Evolutionary conservation across 768 basidiomycete species (phyloP).

Genomic region (Tephrocybe sp.): DNA sequence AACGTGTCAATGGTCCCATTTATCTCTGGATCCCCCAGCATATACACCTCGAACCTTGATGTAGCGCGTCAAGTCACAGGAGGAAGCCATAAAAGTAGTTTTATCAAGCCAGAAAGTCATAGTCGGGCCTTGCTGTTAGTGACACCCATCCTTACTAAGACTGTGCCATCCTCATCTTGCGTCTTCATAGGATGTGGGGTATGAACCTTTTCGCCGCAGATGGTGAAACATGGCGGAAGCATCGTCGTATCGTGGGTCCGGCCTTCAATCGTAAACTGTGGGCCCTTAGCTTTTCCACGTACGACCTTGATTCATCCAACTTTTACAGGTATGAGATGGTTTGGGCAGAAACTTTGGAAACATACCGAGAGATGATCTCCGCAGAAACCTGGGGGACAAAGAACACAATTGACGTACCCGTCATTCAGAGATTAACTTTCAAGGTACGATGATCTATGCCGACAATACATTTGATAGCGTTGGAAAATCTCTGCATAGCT

Average conservation of each 20-base stretch:
- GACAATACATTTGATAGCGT: too few species aligned
- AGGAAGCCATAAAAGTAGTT: slow-evolving; percentile 34
- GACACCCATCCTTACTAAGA: neutral
- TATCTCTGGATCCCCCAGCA: slow-evolving; percentile 30
- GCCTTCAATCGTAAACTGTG: neutral
- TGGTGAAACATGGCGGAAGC: neutral
- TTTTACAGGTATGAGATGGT: slow-evolving; percentile 27
- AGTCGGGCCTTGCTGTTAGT: neutral
- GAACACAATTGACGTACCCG: slow-evolving; percentile 15
- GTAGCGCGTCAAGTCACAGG: slow-evolving; percentile 43
- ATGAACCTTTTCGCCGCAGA: slow-evolving; percentile 38
- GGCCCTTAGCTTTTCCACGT: neutral
- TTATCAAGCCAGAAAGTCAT: slow-evolving; percentile 31
- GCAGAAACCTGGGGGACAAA: slow-evolving; percentile 23
- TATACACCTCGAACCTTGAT: slow-evolving; percentile 46
- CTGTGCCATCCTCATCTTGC: neutral
- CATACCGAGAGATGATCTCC: slow-evolving; percentile 28
- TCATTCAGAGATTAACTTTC: neutral
- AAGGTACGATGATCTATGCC: neutral
- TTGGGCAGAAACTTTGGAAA: slow-evolving; percentile 28
- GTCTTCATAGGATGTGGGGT: slow-evolving; percentile 35
- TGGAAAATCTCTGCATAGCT: slow-evolving; percentile 24
- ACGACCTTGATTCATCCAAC: neutral
- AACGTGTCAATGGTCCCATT: slow-evolving; percentile 39
- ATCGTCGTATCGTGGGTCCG: neutral